Evolutionary conservation across 2,329 filamentous ascomycete genomes (phyloP).

Genomic region (Colletotrichum nymphaeae): DNA sequence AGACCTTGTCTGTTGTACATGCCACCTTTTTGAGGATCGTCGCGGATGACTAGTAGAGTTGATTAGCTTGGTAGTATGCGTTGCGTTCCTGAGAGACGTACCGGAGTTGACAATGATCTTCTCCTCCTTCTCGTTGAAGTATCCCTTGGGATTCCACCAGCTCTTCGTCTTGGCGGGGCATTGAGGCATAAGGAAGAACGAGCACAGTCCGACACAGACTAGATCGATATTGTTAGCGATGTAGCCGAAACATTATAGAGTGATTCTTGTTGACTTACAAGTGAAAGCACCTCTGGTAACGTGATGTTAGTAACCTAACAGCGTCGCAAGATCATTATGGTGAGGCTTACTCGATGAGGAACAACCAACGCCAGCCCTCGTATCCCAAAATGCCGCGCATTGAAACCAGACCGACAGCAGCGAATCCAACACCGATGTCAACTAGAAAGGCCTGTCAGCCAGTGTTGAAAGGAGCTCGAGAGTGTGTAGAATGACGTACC

Average conservation of each 20-base stretch:
- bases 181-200: constrained; percentile 46
- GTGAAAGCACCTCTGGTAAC: constrained; percentile 43
- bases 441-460: constrained; percentile 22
- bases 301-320: constrained; percentile 29
- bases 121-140: constrained; percentile 68
- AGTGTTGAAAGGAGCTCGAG: rapidly evolving
- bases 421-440: constrained; percentile 64
- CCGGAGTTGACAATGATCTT: constrained; percentile 68
- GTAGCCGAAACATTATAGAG: constrained; percentile 42
- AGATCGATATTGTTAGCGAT: constrained; percentile 51
- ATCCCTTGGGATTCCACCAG: constrained; percentile 62
- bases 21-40: constrained; percentile 65
- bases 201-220: constrained; percentile 58
- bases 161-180: constrained; percentile 52
- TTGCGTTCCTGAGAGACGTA: constrained; percentile 32
- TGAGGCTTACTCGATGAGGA: constrained; percentile 50
- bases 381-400: constrained; percentile 63
- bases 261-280: constrained; percentile 39
- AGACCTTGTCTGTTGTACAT: constrained; percentile 70
- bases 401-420: constrained; percentile 66
- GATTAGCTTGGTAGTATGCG: rapidly evolving
- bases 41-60: constrained; percentile 54
- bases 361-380: constrained; percentile 70
- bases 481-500: constrained; percentile 33
- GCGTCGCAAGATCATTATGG: too few relatives aligned